Base-by-base conservation (phyloP, 495 filamentous ascomycete genomes). In the Pyronema domesticum region DNA sequence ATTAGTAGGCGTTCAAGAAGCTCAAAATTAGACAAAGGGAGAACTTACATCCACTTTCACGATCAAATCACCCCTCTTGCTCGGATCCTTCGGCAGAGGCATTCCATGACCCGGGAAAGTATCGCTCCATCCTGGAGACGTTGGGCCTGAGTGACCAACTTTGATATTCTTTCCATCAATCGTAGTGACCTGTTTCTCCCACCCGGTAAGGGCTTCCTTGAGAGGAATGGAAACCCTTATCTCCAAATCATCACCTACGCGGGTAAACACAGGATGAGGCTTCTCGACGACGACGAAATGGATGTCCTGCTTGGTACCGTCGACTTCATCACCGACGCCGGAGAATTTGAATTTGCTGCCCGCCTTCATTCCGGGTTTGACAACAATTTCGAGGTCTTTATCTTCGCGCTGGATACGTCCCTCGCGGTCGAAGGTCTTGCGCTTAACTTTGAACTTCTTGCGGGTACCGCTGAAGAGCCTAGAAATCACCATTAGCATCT, bases 261-360 rank as follows among this genome's bases (percentile, higher is more conserved):
- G 86, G 52, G 73, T 80, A 73, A 85, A 94, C 53, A 80, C 70
- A 0, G 83, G 78, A 62, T 96, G 86, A 30, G 77, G 71, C 82
- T 89, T 89, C 86, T 95, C 89, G 63, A 84, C 80, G 7, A 98
- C 79, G 48, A 96, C 81, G 60, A 98, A 87, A 66, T 94, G 89
- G 44, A 98, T 68, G 70, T 98, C 93, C 68, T 98, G 93, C 54
- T 86, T 83, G n/a, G 89, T 89, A 33, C 93, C 91, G 65, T 96
- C 91, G 58, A 94, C 88, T 65, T 95, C 88, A 68, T 96, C 93
- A 1, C 93, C 91, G 34, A 96, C 85, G 33, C 88, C 86, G 68
- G 85, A 83, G 65, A 93, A 98, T 71, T 95, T 94, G 60, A 98
- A 93, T 75, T 95, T 98, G 57, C 86, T 91, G 18, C 91, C 91